Evolutionary conservation across 371 early-diverging fungal species (phyloP).

Genomic region (Choanephora cucurbitarum): DNA sequence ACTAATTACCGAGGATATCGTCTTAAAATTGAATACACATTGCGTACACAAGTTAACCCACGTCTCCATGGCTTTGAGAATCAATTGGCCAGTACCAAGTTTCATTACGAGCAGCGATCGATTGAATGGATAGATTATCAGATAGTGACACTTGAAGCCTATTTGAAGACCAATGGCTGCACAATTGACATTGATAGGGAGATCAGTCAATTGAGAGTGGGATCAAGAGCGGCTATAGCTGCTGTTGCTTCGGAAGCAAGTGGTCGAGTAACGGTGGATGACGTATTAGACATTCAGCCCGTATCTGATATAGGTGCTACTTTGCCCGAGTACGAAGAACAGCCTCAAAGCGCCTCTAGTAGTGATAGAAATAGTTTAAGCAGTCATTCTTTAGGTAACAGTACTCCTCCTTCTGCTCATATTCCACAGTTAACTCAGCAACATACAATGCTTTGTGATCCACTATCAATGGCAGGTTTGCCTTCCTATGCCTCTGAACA

Average conservation of each 20-base stretch:
- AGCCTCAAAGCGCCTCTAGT: conserved; percentile 4
- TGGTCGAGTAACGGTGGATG: conserved; percentile 48
- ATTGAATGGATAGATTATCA: conserved; percentile 53
- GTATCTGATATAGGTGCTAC: conserved; percentile 25
- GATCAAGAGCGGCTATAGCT: conserved; percentile 45
- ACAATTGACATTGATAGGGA: conserved; percentile 39
- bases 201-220: conserved; percentile 40
- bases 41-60: conserved; percentile 45
- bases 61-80: conserved; percentile 35
- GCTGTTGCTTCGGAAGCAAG: conserved; percentile 41
- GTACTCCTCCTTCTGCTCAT: not conserved
- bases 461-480: not conserved
- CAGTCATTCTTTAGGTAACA: not conserved
- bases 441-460: not conserved
- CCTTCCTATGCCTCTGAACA: not conserved
- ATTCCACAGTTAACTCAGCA: not conserved
- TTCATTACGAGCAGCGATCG: conserved; percentile 39
- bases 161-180: conserved; percentile 37
- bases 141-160: conserved; percentile 33
- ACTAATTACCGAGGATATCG: conserved; percentile 39
- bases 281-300: conserved; percentile 38
- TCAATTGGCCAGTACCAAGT: conserved; percentile 31
- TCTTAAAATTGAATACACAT: conserved; percentile 39
- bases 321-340: conserved; percentile 38
- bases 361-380: conserved; percentile 3